phyloP scores from a whole-genome alignment of 2,329 filamentous ascomycete genomes.

The Aphanocladium album region DNA sequence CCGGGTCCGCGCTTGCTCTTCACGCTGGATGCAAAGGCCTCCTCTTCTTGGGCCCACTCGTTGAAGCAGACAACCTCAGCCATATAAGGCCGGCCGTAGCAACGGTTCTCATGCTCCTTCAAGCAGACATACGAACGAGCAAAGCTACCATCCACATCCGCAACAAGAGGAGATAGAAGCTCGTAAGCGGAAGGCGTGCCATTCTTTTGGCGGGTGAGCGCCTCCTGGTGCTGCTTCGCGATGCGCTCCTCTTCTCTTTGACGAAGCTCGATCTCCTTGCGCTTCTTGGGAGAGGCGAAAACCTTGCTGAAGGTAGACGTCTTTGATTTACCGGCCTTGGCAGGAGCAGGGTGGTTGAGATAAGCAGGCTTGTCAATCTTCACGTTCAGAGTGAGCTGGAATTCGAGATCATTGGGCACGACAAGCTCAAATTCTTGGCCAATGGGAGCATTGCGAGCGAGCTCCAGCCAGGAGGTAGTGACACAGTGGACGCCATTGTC shows the following conservation, averaged over 20 bases:
- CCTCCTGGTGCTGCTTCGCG: slow-evolving; percentile 59
- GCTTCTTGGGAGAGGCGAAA: slow-evolving; percentile 92
- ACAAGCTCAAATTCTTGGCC: slow-evolving; percentile 98
- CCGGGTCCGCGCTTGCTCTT: slow-evolving; percentile 84
- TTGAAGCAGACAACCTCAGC: slow-evolving; percentile 96
- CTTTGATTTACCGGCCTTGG: slow-evolving; percentile 64
- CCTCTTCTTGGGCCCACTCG: slow-evolving; percentile 92
- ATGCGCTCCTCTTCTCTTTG: slow-evolving; percentile 74
- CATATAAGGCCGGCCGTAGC: slow-evolving; percentile 81
- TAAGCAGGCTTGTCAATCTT: slow-evolving; percentile 81
- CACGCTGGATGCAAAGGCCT: slow-evolving; percentile 72
- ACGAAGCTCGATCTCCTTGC: slow-evolving; percentile 85
- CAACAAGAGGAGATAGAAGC: slow-evolving; percentile 77
- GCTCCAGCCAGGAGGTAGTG: slow-evolving; percentile 90
- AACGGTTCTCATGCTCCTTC: slow-evolving; percentile 83
- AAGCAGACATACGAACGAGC: slow-evolving; percentile 89
- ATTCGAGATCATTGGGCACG: slow-evolving; percentile 95
- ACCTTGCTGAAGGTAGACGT: slow-evolving; percentile 86
- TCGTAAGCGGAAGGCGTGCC: slow-evolving; percentile 75
- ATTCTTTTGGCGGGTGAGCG: slow-evolving; percentile 57
- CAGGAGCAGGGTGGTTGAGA: slow-evolving; percentile 49
- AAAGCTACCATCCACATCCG: slow-evolving; percentile 80
- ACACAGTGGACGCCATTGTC: slow-evolving; percentile 98
- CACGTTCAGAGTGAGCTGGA: slow-evolving; percentile 93
- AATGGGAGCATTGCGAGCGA: slow-evolving; percentile 87